phyloP scores from a whole-genome alignment of 2,329 filamentous ascomycete species.

The Pezicula neosporulosa region DNA sequence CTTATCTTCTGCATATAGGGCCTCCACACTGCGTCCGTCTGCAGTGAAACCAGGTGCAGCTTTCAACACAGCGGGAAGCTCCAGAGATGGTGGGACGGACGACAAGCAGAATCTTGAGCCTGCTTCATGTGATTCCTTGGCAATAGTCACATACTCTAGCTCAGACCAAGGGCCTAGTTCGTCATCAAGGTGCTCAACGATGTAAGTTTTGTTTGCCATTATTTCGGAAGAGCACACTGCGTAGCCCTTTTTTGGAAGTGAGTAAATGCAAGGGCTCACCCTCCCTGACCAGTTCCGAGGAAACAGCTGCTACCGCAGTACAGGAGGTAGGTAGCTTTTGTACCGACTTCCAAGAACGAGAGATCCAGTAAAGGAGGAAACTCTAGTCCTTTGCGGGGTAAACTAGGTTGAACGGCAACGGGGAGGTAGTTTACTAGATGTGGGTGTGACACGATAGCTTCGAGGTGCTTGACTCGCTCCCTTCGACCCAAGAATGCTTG shows the following conservation, averaged over 20 bases:
- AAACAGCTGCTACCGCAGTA: no score
- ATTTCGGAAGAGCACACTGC: not conserved
- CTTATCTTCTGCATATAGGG: slow-evolving; percentile 70
- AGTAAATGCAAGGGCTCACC: no score
- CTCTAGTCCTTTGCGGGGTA: slow-evolving; percentile 20
- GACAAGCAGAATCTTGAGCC: slow-evolving; percentile 76
- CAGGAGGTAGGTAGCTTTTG: no score
- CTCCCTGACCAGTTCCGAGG: no score
- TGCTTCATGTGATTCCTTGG: slow-evolving; percentile 68
- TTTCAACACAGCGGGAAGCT: slow-evolving; percentile 56
- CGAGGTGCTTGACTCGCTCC: slow-evolving; percentile 17
- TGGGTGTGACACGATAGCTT: not conserved
- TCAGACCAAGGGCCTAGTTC: slow-evolving; percentile 94
- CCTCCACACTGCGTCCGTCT: slow-evolving; percentile 76
- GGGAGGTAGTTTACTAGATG: slow-evolving; percentile 4
- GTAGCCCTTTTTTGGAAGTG: no score
- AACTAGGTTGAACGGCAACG: slow-evolving; percentile 1
- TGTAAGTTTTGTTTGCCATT: slow-evolving; percentile 68
- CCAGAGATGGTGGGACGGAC: slow-evolving; percentile 68
- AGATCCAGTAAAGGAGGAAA: not conserved
- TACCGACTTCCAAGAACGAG: no score
- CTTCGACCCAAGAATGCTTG: not conserved
- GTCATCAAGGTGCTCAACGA: slow-evolving; percentile 94
- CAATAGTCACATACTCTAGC: slow-evolving; percentile 87
- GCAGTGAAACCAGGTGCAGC: slow-evolving; percentile 61